Evolutionary conservation across 225 moss, liverwort and hornwort species (phyloP).

Genomic region (Thuidium tamariscinum): DNA sequence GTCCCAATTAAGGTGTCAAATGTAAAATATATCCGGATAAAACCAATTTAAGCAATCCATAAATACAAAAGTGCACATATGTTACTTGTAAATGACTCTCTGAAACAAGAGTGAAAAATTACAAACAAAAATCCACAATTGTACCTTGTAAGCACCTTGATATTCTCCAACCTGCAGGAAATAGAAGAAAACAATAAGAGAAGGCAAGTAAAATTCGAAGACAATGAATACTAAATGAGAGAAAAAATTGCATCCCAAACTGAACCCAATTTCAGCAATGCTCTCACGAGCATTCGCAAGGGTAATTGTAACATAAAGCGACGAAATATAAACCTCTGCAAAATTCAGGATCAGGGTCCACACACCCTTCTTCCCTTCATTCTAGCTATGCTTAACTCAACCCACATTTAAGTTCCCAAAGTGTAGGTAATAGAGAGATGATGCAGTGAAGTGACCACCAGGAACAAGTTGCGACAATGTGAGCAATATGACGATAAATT

Average conservation of each 20-base stretch:
- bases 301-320: background rate
- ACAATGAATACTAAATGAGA: background rate
- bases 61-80: background rate
- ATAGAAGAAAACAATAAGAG: background rate
- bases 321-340: background rate
- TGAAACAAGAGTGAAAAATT: background rate
- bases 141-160: slow-evolving; percentile 59
- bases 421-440: background rate
- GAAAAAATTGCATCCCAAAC: background rate
- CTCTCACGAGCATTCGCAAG: background rate
- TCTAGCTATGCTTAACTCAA: background rate
- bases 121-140: background rate
- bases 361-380: background rate
- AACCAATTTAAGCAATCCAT: background rate
- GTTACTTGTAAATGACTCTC: background rate
- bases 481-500: background rate
- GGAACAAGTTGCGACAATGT: background rate
- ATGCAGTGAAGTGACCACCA: background rate
- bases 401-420: background rate
- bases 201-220: background rate
- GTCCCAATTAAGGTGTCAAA: slow-evolving; percentile 5
- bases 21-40: background rate
- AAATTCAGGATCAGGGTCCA: background rate
- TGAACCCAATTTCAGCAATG: background rate
- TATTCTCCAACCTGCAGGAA: slow-evolving; percentile 49